phyloP scores from a whole-genome alignment of 2,329 filamentous ascomycete species.

The Epichloe uncinata region DNA sequence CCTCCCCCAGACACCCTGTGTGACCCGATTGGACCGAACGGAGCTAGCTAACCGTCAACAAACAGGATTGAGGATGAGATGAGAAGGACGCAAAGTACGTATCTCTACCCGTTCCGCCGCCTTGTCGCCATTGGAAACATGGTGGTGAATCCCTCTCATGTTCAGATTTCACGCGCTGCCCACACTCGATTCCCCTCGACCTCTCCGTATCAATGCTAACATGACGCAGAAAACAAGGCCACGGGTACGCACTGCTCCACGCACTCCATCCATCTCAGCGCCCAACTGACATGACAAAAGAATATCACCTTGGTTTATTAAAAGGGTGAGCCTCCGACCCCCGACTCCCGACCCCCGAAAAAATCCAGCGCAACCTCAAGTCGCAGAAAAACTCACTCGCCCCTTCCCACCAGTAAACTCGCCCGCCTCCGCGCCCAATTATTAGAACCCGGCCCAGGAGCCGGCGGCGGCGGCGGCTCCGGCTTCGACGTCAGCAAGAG shows the following conservation, averaged over 20 bases:
- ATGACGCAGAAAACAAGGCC: slow-evolving; percentile 78
- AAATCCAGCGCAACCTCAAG: no score
- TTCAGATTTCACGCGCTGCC: no score
- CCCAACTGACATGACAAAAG: slow-evolving; percentile 39
- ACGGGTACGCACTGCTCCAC: slow-evolving; percentile 53
- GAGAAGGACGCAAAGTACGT: slow-evolving; percentile 91
- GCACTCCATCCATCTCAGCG: neutral
- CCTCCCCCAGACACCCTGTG: neutral
- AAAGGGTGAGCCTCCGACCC: slow-evolving; percentile 58
- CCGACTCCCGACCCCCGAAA: neutral
- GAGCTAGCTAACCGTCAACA: slow-evolving; percentile 11
- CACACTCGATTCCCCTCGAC: neutral
- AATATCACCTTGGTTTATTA: slow-evolving; percentile 94
- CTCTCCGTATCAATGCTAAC: slow-evolving; percentile 20
- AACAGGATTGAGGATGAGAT: slow-evolving; percentile 99
- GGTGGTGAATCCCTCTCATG: no score
- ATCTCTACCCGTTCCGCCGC: neutral
- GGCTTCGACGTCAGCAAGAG: slow-evolving; percentile 95
- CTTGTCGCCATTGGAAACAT: neutral
- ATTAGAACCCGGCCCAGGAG: slow-evolving; percentile 72
- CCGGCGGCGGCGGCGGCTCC: slow-evolving; percentile 62
- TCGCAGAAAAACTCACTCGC: slow-evolving; percentile 46
- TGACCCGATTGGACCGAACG: slow-evolving; percentile 3
- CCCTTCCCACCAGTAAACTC: slow-evolving; percentile 56
- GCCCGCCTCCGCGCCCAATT: slow-evolving; percentile 88